phyloP scores from a whole-genome alignment of 2,329 filamentous ascomycete genomes.

The Fusarium haematococcum region DNA sequence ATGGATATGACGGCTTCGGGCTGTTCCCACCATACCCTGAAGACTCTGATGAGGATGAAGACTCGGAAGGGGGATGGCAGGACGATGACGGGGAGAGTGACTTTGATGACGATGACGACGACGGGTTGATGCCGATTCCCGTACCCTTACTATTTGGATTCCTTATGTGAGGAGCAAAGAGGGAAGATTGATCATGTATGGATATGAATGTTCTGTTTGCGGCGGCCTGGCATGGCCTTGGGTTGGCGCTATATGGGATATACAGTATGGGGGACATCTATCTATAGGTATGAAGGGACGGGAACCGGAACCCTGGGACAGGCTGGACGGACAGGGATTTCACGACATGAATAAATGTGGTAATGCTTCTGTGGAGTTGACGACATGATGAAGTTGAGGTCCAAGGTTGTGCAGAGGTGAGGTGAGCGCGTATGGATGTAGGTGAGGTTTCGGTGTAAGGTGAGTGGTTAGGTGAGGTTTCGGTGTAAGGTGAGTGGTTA shows the following conservation, averaged over 20 bases:
- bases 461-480: background rate
- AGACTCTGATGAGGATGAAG: slow-evolving; percentile 25
- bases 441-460: background rate
- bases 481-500: background rate
- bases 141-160: slow-evolving; percentile 37
- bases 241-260: slow-evolving; percentile 29
- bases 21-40: slow-evolving; percentile 16
- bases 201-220: slow-evolving; percentile 1
- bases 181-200: slow-evolving; percentile 1
- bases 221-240: background rate
- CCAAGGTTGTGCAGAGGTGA: background rate
- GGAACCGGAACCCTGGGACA: slow-evolving; percentile 8
- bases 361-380: background rate
- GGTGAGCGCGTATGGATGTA: background rate
- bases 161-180: slow-evolving; percentile 28
- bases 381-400: background rate
- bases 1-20: slow-evolving; percentile 16
- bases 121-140: slow-evolving; percentile 29
- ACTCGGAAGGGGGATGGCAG: slow-evolving; percentile 18
- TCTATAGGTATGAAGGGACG: slow-evolving; percentile 3
- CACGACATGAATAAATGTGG: slow-evolving; percentile 10
- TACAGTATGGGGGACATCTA: background rate
- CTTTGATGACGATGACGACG: slow-evolving; percentile 39
- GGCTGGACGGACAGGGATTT: slow-evolving; percentile 13
- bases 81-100: slow-evolving; percentile 25